Percentiles rank a stretch among this genome's conserved stretches.
These are phyloP conservation scores for Chlorociboria aeruginascens DNA, from an alignment of 495 filamentous ascomycete genomes.

Conservation along the genomic window DNA sequence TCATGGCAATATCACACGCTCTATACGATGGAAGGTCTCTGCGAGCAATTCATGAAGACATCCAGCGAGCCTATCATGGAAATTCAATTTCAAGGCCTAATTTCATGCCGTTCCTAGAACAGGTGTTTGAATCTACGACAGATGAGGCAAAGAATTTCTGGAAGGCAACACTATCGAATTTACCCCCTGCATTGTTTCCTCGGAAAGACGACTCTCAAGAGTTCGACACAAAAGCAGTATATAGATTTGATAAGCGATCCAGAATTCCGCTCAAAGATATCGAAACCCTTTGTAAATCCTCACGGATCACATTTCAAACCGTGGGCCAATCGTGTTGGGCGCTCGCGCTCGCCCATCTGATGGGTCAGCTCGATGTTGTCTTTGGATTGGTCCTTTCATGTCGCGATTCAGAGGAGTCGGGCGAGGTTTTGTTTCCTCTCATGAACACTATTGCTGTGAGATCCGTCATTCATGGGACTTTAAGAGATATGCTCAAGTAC, in stretches of 20 bases:
- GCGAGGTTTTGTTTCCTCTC: conserved; percentile 56
- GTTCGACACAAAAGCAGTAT: conserved; percentile 6
- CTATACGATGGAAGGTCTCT: conserved; percentile 73
- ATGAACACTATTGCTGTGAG: conserved; percentile 68
- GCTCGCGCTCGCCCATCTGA: conserved; percentile 42
- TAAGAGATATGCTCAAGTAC: conserved; percentile 47
- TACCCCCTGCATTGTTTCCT: conserved; percentile 24
- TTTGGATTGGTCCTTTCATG: conserved; percentile 66
- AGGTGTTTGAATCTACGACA: conserved; percentile 25
- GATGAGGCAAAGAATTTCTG: conserved; percentile 43
- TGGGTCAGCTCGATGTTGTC: conserved; percentile 46
- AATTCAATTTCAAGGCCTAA: conserved; percentile 25
- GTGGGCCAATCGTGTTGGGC: conserved; percentile 57
- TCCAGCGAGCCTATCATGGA: conserved; percentile 43
- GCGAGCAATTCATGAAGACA: conserved; percentile 51
- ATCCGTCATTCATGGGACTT: conserved; percentile 48
- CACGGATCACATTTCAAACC: conserved; percentile 50
- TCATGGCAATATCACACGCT: conserved; percentile 66
- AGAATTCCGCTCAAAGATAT: conserved; percentile 22
- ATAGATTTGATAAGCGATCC: conserved; percentile 38
- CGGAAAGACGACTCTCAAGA: background rate
- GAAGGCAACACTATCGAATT: conserved; percentile 41
- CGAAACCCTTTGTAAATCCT: conserved; percentile 39
- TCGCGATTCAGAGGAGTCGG: conserved; percentile 43
- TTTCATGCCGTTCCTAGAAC: conserved; percentile 35